Percentiles rank a stretch among this genome's conserved stretches.
Conservation (phyloP, 1,284 basidiomycete species). For the Cutaneotrichosporon mucoides region DNA sequence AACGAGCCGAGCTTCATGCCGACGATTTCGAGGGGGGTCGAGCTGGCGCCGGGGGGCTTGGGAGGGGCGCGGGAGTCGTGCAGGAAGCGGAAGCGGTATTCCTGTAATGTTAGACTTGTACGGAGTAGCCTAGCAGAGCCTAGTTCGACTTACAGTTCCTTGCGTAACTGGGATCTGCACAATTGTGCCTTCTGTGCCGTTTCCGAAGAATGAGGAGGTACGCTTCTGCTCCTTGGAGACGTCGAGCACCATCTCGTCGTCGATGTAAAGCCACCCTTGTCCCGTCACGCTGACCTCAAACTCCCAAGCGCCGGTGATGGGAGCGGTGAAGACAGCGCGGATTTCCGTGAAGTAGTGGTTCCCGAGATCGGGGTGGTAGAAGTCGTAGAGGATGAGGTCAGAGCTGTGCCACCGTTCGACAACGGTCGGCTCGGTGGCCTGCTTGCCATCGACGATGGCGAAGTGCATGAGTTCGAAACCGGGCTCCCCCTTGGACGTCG, state of each 20-base stretch:
- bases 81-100: conserved; percentile 21
- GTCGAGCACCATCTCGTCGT: conserved; percentile 61
- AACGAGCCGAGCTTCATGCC: conserved; percentile 37
- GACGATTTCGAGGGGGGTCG: conserved; percentile 60
- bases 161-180: conserved; percentile 21
- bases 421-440: conserved; percentile 7
- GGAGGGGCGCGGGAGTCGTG: conserved; percentile 25
- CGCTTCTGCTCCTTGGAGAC: conserved; percentile 55
- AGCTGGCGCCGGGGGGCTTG: conserved; percentile 56
- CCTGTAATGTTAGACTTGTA: conserved; percentile 4
- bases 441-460: conserved; percentile 18
- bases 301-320: conserved; percentile 26
- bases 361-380: conserved; percentile 17
- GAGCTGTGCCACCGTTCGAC: conserved; percentile 1
- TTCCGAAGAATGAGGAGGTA: conserved; percentile 23
- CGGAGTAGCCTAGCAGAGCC: too few species aligned
- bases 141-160: conserved; percentile 10
- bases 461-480: conserved; percentile 29
- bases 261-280: conserved; percentile 55
- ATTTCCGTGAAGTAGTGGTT: conserved; percentile 24
- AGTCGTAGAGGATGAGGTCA: conserved; percentile 31
- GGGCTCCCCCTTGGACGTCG: conserved; percentile 19
- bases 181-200: conserved; percentile 21
- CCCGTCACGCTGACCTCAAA: conserved; percentile 31
- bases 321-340: conserved; percentile 23